These are phyloP conservation scores for Nemania sp. DNA, from an alignment of 2,329 filamentous ascomycete genomes.

Conservation along the genomic window DNA sequence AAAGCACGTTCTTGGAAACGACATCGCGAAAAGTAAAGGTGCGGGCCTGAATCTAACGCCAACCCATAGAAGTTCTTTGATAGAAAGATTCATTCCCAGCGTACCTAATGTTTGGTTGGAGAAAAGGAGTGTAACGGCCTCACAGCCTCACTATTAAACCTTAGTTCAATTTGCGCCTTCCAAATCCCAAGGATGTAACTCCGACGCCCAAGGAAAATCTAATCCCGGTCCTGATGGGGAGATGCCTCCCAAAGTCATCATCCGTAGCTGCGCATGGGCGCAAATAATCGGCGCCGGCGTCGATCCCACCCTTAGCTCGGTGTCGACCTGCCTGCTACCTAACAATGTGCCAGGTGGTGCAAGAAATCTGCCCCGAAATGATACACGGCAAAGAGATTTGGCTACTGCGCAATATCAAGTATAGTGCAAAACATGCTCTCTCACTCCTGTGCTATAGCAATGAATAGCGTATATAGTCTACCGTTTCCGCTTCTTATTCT, in stretches of 20 bases:
- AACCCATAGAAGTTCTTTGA: conserved; percentile 38
- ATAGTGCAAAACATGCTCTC: conserved; percentile 2
- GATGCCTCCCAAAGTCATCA: conserved; percentile 31
- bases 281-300: conserved; percentile 9
- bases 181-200: conserved; percentile 42
- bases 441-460: neutral
- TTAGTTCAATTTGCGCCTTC: conserved; percentile 44
- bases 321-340: neutral
- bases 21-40: conserved; percentile 41
- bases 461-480: conserved; percentile 48
- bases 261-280: conserved; percentile 27
- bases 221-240: conserved; percentile 30
- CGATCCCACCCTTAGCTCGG: neutral
- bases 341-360: conserved; percentile 16
- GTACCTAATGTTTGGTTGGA: conserved; percentile 39
- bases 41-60: conserved; percentile 50
- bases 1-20: conserved; percentile 40
- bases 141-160: conserved; percentile 46
- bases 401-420: conserved; percentile 10
- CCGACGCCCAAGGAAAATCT: conserved; percentile 41
- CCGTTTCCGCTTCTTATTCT: conserved; percentile 73
- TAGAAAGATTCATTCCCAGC: conserved; percentile 43
- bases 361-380: conserved; percentile 7
- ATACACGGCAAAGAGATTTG: conserved; percentile 21
- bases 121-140: conserved; percentile 49